Evolutionary conservation across 2,329 filamentous ascomycete species (phyloP).

Genomic region (Verticillium alfalfae): DNA sequence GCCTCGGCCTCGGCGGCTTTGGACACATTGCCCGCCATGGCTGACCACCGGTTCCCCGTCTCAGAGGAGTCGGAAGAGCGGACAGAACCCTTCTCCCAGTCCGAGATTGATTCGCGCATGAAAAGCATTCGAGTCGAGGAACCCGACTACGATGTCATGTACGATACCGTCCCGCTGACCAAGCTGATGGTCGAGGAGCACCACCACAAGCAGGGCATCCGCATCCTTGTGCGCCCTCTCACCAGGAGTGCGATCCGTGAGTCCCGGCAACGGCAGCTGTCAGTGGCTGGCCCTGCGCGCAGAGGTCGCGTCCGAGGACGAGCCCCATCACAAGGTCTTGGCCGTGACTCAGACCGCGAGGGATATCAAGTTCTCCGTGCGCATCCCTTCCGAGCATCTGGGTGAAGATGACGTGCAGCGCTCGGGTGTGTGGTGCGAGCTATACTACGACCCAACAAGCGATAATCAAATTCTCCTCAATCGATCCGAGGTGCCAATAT

Average conservation of each 20-base stretch:
- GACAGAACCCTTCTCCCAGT: conserved; percentile 54
- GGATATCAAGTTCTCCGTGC: conserved; percentile 56
- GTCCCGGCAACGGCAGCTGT: conserved; percentile 50
- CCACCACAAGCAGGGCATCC: conserved; percentile 49
- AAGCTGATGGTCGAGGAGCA: conserved; percentile 44
- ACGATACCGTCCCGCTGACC: conserved; percentile 47
- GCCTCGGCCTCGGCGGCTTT: conserved; percentile 4
- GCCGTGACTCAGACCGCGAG: conserved; percentile 55
- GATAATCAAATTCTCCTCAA: conserved; percentile 54
- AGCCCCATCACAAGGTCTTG: conserved; percentile 50
- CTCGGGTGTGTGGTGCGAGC: conserved; percentile 52
- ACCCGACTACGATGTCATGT: conserved; percentile 26
- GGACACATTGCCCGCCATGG: conserved; percentile 28
- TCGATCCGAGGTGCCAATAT: conserved; percentile 48
- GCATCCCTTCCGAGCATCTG: conserved; percentile 43
- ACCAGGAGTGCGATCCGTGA: conserved; percentile 48
- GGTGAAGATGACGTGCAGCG: conserved; percentile 32
- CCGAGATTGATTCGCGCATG: conserved; percentile 47
- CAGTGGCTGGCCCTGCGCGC: conserved; percentile 52
- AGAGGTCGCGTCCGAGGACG: conserved; percentile 42
- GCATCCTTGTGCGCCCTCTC: conserved; percentile 51
- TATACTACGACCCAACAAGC: conserved; percentile 55
- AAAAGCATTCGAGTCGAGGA: conserved; percentile 39
- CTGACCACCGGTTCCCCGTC: conserved; percentile 33
- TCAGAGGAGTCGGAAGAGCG: conserved; percentile 41